Base-by-base conservation (phyloP, 306 rosid species). In the Pyrus pyrifolia region DNA sequence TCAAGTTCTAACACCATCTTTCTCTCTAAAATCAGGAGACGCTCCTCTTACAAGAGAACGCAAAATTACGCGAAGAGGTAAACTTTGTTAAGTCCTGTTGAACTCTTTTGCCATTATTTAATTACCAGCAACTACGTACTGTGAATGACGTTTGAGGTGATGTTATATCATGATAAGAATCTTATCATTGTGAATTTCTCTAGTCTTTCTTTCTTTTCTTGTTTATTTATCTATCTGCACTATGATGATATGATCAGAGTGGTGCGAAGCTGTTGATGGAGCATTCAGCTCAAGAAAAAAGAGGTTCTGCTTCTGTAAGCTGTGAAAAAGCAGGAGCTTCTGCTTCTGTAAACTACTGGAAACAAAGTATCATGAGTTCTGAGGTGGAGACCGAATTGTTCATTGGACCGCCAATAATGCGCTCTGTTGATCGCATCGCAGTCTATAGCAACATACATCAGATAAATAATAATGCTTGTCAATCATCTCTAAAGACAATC, bases 321-420 rank as follows among this genome's bases (percentile, higher is more conserved):
- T 15, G 6, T 49, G 55, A 49, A 49, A 49, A 15, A 49, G 55
- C 55, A 15, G 55, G 55, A 49, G 55, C 55, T 49, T 40, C 44
- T 49, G 55, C 62, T n/a, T 21, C 2, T 31, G 52, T 49, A 72
- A 53, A 14, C 8, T 7, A 33, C 35, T 3, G 81, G 77, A 70
- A 81, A 71, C 74, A 65, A 61, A 79, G 68, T 31, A 49, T 73
- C 70, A 57, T 29, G 63, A 69, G 58, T 76, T 76, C 80, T 6
- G 82, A 76, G 12, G 86, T 78, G 51, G 90, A 84, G 73, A 89
- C 89, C 0, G 85, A 79, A 19, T 67, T 91, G 70, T 81, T 67
- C 80, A 87, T 89, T 22, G 91, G 91, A 76, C 80, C 77, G 62
- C 91, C 90, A 19, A 30, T 74, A 29, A 70, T 67, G 22, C 84